A percentile compares a stretch with the other conserved stretches of the same genome.
These are phyloP conservation scores for Ilex aquifolium DNA, from an alignment of 257 asterid genomes.

Conservation along the genomic window DNA sequence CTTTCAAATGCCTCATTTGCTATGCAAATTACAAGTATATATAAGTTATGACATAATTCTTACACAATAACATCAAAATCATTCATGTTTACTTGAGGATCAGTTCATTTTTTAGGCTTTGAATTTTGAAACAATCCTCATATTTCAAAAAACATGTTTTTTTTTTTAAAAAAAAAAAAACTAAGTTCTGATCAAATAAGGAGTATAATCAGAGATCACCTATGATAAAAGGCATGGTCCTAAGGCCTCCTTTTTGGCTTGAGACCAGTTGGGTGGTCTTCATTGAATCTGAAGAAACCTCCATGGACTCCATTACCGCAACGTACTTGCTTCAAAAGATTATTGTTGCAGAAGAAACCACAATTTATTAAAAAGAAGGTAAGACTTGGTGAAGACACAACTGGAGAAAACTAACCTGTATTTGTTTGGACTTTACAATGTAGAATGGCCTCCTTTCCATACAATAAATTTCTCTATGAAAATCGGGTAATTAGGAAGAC, in stretches of 20 bases:
- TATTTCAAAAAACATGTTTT: neutral
- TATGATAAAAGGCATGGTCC: conserved; percentile 2
- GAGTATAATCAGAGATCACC: neutral
- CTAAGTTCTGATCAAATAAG: neutral
- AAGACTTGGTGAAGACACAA: too few relatives aligned
- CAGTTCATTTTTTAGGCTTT: neutral
- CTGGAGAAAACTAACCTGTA: too few relatives aligned
- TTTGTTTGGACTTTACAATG: too few relatives aligned
- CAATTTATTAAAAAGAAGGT: too few relatives aligned
- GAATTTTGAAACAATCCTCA: neutral
- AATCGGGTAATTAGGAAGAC: too few relatives aligned
- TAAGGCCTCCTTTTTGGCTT: neutral
- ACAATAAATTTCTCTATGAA: too few relatives aligned
- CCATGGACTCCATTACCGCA: neutral
- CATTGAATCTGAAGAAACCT: neutral
- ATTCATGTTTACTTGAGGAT: too few relatives aligned
- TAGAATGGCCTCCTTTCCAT: too few relatives aligned
- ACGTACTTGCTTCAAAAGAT: too few relatives aligned
- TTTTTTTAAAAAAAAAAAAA: neutral
- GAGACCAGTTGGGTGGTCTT: neutral
- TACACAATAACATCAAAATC: too few relatives aligned
- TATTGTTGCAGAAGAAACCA: too few relatives aligned
- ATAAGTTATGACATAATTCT: too few relatives aligned
- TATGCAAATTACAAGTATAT: neutral
- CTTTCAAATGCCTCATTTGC: conserved; percentile 2